phyloP scores from a whole-genome alignment of 441 rosid genomes.

The Corymbia citriodora region DNA sequence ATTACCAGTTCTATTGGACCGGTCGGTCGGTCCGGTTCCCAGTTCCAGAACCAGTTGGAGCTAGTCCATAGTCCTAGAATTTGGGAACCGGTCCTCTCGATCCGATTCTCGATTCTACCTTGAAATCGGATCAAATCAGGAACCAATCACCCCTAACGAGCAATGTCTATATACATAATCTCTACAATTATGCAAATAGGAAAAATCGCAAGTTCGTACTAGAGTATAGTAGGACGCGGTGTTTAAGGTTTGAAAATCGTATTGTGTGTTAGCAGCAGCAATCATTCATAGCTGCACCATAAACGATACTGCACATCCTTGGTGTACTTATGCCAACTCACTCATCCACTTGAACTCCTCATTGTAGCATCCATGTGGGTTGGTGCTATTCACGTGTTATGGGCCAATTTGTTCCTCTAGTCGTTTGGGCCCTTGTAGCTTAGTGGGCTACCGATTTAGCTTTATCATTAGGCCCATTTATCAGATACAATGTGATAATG shows the following conservation, averaged over 20 bases:
- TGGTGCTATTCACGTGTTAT: not conserved
- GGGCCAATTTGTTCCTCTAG: not conserved
- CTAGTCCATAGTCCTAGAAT: too few species aligned
- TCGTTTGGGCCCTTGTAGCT: not conserved
- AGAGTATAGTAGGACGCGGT: not conserved
- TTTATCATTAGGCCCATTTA: not conserved
- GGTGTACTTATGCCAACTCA: not conserved
- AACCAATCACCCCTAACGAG: too few species aligned
- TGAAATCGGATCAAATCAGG: too few species aligned
- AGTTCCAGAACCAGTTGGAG: too few species aligned
- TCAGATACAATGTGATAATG: not conserved
- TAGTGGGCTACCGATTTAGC: not conserved
- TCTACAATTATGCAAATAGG: not conserved
- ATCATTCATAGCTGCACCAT: not conserved
- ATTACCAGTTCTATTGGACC: too few species aligned
- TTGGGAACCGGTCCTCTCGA: too few species aligned
- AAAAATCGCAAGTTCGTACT: not conserved
- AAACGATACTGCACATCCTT: not conserved
- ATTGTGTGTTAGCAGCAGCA: not conserved
- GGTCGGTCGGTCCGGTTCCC: too few species aligned
- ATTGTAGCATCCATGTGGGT: not conserved
- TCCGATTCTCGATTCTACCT: too few species aligned
- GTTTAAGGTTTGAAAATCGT: not conserved
- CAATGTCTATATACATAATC: not conserved
- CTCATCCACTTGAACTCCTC: not conserved